These are phyloP conservation scores for Rhizophagus sp. DNA, from an alignment of 192 early-diverging fungal genomes.

Conservation along the genomic window DNA sequence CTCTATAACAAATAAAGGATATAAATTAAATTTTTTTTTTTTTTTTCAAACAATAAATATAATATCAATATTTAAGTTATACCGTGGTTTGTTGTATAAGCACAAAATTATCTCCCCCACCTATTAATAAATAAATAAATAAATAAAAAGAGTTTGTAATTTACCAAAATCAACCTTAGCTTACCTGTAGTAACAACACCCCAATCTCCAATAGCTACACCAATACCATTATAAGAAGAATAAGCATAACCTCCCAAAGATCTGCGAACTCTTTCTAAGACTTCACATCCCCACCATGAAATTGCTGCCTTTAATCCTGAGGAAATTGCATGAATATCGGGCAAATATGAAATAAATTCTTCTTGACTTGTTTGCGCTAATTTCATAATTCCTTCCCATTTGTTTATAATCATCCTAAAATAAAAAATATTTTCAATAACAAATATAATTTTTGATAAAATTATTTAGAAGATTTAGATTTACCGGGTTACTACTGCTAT, in stretches of 20 bases:
- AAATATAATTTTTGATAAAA: background rate
- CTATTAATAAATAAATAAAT: constrained; percentile 21
- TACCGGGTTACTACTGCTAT: constrained; percentile 42
- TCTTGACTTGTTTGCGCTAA: constrained; percentile 49
- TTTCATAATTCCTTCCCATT: constrained; percentile 45
- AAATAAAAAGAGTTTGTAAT: no score
- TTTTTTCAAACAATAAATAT: background rate
- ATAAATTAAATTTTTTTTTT: background rate
- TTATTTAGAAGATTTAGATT: constrained; percentile 5
- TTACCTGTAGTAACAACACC: constrained; percentile 61
- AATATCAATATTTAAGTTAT: constrained; percentile 35
- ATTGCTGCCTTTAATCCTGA: constrained; percentile 54
- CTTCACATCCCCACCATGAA: constrained; percentile 53
- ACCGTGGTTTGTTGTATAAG: constrained; percentile 53
- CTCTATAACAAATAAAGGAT: background rate
- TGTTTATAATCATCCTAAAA: constrained; percentile 26
- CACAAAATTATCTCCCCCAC: constrained; percentile 46
- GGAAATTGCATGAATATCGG: constrained; percentile 61
- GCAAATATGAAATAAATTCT: constrained; percentile 47
- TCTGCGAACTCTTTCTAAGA: constrained; percentile 53
- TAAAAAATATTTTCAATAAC: constrained; percentile 10
- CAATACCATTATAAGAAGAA: constrained; percentile 66
- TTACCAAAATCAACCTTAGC: background rate
- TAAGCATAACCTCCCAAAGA: constrained; percentile 68
- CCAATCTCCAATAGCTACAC: constrained; percentile 57